Evolutionary conservation across 768 basidiomycete species (phyloP).

Genomic region (Naganishia vishniacii): DNA sequence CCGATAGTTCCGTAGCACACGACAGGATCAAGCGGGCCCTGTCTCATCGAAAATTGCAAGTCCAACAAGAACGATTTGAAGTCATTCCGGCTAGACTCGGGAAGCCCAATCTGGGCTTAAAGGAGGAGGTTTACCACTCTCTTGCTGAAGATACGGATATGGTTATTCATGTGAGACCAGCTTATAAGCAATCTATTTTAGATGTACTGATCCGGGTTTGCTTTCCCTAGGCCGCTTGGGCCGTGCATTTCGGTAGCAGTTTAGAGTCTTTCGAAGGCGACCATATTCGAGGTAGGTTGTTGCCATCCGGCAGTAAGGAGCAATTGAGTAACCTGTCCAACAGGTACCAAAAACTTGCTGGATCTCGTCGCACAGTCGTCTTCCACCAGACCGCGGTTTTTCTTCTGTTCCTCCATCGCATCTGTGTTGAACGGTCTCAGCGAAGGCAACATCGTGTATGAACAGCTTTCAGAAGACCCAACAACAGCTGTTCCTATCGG

Average conservation of each 20-base stretch:
- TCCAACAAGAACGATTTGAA: slow-evolving; percentile 5
- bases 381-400: slow-evolving; percentile 27
- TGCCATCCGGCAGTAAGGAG: neutral
- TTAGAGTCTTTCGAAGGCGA: slow-evolving; percentile 40
- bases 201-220: neutral
- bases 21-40: slow-evolving; percentile 26
- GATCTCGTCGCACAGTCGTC: slow-evolving; percentile 27
- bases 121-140: slow-evolving; percentile 19
- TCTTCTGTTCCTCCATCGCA: slow-evolving; percentile 47
- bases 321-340: neutral
- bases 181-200: neutral
- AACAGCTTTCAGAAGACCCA: slow-evolving; percentile 36
- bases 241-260: slow-evolving; percentile 43
- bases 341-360: slow-evolving; percentile 36
- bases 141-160: slow-evolving; percentile 27
- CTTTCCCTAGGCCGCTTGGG: slow-evolving; percentile 42
- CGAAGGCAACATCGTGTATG: slow-evolving; percentile 23
- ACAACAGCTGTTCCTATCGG: slow-evolving; percentile 41
- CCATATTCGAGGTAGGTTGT: slow-evolving; percentile 37
- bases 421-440: slow-evolving; percentile 33
- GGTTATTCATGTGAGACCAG: slow-evolving; percentile 38
- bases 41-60: slow-evolving; percentile 12
- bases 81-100: slow-evolving; percentile 30
- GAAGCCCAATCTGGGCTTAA: slow-evolving; percentile 31
- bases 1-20: slow-evolving; percentile 28